A percentile compares a stretch with the other conserved stretches of the same genome.
Conservation (phyloP, 805 yeast species). For the Kodamaea hsintzibuensis region DNA sequence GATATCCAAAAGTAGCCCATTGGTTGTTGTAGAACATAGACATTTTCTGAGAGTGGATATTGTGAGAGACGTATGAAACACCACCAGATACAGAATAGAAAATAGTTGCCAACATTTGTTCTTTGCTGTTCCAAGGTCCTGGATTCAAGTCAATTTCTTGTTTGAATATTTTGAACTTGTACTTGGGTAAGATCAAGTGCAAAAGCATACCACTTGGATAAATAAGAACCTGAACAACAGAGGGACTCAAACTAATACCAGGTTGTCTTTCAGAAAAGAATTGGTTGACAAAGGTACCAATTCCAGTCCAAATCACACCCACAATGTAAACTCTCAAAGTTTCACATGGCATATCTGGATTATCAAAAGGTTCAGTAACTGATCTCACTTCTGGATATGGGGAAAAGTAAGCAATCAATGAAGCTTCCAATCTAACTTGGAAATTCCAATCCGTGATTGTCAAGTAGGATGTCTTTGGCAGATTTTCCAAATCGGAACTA, state of each 20-base stretch:
- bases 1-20: slow-evolving; percentile 33
- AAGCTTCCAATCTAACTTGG: slow-evolving; percentile 42
- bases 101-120: slow-evolving; percentile 63
- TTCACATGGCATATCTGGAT: slow-evolving; percentile 47
- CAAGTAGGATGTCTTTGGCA: slow-evolving; percentile 1
- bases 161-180: slow-evolving; percentile 27
- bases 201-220: slow-evolving; percentile 46
- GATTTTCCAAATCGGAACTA: neutral
- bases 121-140: slow-evolving; percentile 65
- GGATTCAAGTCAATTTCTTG: slow-evolving; percentile 49
- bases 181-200: slow-evolving; percentile 36
- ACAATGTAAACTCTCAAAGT: slow-evolving; percentile 57
- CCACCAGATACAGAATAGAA: slow-evolving; percentile 37
- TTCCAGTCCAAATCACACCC: slow-evolving; percentile 51
- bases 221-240: slow-evolving; percentile 48
- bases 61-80: slow-evolving; percentile 18
- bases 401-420: slow-evolving; percentile 42
- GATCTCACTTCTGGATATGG: slow-evolving; percentile 70
- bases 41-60: slow-evolving; percentile 15
- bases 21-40: slow-evolving; percentile 21
- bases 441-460: slow-evolving; percentile 26
- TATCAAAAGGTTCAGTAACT: slow-evolving; percentile 58
- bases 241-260: slow-evolving; percentile 41
- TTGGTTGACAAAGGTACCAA: slow-evolving; percentile 56
- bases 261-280: slow-evolving; percentile 58